Base-by-base conservation (phyloP, 305 asterid species). In the Fraxinus greggii region DNA sequence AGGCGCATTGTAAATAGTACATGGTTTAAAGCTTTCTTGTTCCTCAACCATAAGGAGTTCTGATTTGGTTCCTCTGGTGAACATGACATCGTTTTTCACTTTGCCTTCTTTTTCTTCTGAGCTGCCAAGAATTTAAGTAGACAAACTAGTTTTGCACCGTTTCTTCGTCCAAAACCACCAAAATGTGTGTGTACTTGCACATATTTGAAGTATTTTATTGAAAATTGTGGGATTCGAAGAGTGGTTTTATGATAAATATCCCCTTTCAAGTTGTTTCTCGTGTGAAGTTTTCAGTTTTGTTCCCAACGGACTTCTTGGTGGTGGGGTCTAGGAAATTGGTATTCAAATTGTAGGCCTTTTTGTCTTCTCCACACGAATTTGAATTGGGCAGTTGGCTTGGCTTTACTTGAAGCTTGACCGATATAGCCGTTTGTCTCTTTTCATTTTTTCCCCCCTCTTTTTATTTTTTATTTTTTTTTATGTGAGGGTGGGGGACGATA, bases 1-100 rank as follows among this genome's bases (percentile, higher is more conserved):
- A 87, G 90, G 86, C 93, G 94, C 88, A 93, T 87, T 29, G 85
- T 85, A 78, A 83, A 81, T 83, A 93, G 88, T 1, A 88, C 92
- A 78, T 88, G 86, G 87, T 86, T 91, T 35, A 91, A 79, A 75
- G 91, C 89, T 72, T 93, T 92, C 84, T 86, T 90, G 86, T 82
- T 88, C 59, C 86, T 90, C n/a, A 88, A 28, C 95, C 95, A 91
- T 15, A 85, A 79, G 81, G 93, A 87, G 82, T 81, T 80, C 21
- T 72, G 77, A 61, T 87, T 88, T 45, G 88, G 86, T 84, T 89
- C 88, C 74, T 89, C 92, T 5, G 93, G 87, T 56, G 91, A 86
- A 81, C 69, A 85, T 45, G 89, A 80, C 59, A 85, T 82, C 86
- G 89, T 83, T 78, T 80, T 69, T 45, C 82, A 26, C 23, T 31